Conservation (phyloP, 2,329 filamentous ascomycete species). For the Colletotrichum magnum region DNA sequence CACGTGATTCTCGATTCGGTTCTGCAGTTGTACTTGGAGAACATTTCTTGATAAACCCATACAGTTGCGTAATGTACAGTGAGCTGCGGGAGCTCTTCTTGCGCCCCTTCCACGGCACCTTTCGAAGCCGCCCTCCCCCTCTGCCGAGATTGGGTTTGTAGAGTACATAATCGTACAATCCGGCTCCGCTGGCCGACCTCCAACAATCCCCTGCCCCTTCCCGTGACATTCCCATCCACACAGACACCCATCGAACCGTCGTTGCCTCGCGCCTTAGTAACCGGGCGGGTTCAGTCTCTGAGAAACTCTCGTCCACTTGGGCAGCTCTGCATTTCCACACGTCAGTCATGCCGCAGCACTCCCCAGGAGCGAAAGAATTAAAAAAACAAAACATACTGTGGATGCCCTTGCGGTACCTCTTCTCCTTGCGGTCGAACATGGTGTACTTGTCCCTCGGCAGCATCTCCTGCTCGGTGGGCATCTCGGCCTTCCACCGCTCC, state of each 20-base stretch:
- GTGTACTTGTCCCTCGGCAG: constrained; percentile 97
- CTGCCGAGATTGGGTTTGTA: constrained; percentile 6
- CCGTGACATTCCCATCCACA: neutral
- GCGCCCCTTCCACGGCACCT: neutral
- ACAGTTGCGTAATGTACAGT: constrained; percentile 33
- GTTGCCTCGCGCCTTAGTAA: constrained; percentile 70
- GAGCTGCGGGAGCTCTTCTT: constrained; percentile 1
- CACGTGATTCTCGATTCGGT: neutral
- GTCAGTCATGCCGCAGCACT: constrained; percentile 30
- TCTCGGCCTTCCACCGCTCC: constrained; percentile 93
- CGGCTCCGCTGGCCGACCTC: neutral
- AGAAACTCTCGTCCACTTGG: constrained; percentile 96
- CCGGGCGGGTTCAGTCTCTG: constrained; percentile 95
- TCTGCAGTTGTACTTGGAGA: neutral
- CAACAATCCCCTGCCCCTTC: neutral
- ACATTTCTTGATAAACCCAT: neutral
- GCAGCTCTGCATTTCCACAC: constrained; percentile 71
- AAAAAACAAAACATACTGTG: constrained; percentile 79
- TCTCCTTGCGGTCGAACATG: constrained; percentile 96
- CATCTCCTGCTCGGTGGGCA: constrained; percentile 98
- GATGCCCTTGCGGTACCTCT: constrained; percentile 95
- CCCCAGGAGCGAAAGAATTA: no score
- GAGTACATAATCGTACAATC: constrained; percentile 15
- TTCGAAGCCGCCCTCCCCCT: neutral
- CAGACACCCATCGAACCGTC: neutral